These are phyloP conservation scores for Earliella scabrosa DNA, from an alignment of 1,284 basidiomycete species.

Conservation along the genomic window DNA sequence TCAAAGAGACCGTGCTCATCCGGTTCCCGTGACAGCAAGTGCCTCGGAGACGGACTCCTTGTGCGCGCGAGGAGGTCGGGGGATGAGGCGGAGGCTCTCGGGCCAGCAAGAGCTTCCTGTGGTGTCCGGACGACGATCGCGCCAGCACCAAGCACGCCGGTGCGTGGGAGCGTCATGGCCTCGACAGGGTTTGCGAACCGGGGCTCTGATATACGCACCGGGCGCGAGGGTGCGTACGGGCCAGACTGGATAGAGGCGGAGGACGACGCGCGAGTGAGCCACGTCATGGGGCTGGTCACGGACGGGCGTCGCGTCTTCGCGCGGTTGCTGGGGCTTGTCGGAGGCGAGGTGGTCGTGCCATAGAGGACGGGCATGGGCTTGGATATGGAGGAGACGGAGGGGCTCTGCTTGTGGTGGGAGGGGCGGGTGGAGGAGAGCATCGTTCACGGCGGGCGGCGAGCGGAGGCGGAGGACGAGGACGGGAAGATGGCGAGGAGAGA, in stretches of 20 bases:
- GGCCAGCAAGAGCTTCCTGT: conserved; percentile 62
- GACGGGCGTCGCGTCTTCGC: conserved; percentile 37
- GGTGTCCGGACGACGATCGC: conserved; percentile 77
- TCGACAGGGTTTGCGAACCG: conserved; percentile 56
- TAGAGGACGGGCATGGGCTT: conserved; percentile 20
- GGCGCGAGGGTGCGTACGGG: conserved; percentile 44
- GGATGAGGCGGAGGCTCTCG: conserved; percentile 19
- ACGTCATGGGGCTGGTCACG: conserved; percentile 37
- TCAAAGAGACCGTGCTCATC: conserved; percentile 22
- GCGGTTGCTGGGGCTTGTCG: conserved; percentile 23
- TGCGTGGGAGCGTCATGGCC: conserved; percentile 42
- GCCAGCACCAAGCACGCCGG: conserved; percentile 62
- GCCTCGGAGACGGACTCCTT: conserved; percentile 21
- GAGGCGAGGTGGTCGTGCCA: conserved; percentile 24
- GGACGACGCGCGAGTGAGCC: conserved; percentile 39
- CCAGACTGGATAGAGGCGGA: conserved; percentile 25
- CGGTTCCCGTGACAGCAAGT: conserved; percentile 29
- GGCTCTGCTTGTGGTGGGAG: conserved; percentile 20
- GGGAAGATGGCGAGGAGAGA: conserved; percentile 8
- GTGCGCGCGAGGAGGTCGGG: conserved; percentile 21
- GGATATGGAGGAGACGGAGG: conserved; percentile 20
- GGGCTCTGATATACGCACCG: conserved; percentile 64
- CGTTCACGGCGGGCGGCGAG: conserved; percentile 8
- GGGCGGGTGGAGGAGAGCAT: conserved; percentile 17
- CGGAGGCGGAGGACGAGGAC: conserved; percentile 12